A percentile compares a stretch with the other conserved stretches of the same genome.
These are phyloP conservation scores for Candida incommunis DNA, from an alignment of 805 yeast species.

Conservation along the genomic window DNA sequence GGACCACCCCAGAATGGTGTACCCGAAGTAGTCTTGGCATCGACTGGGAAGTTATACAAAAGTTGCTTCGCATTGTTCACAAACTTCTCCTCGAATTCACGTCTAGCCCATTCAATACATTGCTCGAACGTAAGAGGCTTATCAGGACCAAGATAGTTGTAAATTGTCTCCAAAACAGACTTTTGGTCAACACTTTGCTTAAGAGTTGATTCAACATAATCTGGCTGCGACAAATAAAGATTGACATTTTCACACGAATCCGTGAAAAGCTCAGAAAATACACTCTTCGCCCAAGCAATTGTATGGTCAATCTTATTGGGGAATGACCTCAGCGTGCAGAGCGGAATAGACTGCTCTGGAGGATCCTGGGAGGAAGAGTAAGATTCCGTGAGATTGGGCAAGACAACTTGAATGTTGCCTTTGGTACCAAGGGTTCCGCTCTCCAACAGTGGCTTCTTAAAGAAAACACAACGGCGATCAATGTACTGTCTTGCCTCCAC, in stretches of 20 bases:
- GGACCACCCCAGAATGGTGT: slow-evolving; percentile 97
- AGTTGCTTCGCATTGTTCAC: slow-evolving; percentile 79
- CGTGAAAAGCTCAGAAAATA: slow-evolving; percentile 81
- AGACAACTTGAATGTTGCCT: slow-evolving; percentile 94
- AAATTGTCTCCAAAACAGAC: slow-evolving; percentile 67
- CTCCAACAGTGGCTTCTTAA: slow-evolving; percentile 79
- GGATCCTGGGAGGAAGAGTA: slow-evolving; percentile 96
- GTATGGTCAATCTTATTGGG: slow-evolving; percentile 98
- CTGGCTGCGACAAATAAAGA: slow-evolving; percentile 77
- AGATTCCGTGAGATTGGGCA: slow-evolving; percentile 88
- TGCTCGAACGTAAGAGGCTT: slow-evolving; percentile 88
- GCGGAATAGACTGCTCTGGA: slow-evolving; percentile 93
- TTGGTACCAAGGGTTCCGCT: slow-evolving; percentile 97
- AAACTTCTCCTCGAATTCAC: slow-evolving; percentile 75
- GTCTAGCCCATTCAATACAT: slow-evolving; percentile 90
- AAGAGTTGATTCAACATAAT: slow-evolving; percentile 80
- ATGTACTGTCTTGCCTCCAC: slow-evolving; percentile 97
- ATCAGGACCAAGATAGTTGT: slow-evolving; percentile 50
- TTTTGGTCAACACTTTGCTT: slow-evolving; percentile 89
- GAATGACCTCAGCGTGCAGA: slow-evolving; percentile 93
- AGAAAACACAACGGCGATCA: slow-evolving; percentile 92
- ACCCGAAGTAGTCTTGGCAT: slow-evolving; percentile 80
- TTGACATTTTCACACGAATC: slow-evolving; percentile 93
- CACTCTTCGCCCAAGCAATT: slow-evolving; percentile 96
- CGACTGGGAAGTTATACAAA: slow-evolving; percentile 87